Base-by-base conservation (phyloP, 106 monocot genomes). In the Dendrobium officinale region DNA sequence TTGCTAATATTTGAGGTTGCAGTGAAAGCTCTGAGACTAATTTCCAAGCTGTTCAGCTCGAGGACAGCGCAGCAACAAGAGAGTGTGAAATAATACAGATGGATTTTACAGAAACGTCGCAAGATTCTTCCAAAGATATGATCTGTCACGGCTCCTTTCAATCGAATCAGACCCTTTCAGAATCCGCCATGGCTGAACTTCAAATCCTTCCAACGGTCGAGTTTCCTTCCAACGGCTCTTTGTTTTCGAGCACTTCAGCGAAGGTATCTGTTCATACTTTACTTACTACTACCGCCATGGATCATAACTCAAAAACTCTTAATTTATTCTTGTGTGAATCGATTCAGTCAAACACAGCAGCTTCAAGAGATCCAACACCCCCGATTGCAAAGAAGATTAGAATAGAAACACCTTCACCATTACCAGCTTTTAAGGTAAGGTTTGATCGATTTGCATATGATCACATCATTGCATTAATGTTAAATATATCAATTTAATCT, bases 361-460 rank as follows among this genome's bases (percentile, higher is more conserved):
- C 47, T 17, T 48, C 67, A 80, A 85, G 77, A 83, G 81, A 42
- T n/a, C 33, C 73, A 27, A 59, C 18, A 5, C 80, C 79, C 66
- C 83, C 91, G 27, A 49, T 66, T n/a, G 42, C 79, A 31, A 92
- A 92, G 87, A 92, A 92, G 75, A 77, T 89, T 2, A 83, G 91
- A 56, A 78, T 87, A 17, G 87, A 89, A 68, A 85, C 85, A 75
- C 89, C 89, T 74, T 89, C 89, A 20, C 87, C 91, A 73, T 80
- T 92, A 67, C 91, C 91, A 41, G 85, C 89, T 49, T 92, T 92
- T 49, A 92, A 87, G 85, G 91, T 92, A 85, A 51, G 41, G 33
- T 55, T 67, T 33, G 7, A 45, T 67, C 43, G 22, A n/a, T 48
- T 31, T 17, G 37, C 37, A 37, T 37, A 37, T 37, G 37, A 37